Evolutionary conservation across 139 green algal species (phyloP), one percentile per base, ranked within the genome.

Genomic region (Closterium sp.): DNA sequence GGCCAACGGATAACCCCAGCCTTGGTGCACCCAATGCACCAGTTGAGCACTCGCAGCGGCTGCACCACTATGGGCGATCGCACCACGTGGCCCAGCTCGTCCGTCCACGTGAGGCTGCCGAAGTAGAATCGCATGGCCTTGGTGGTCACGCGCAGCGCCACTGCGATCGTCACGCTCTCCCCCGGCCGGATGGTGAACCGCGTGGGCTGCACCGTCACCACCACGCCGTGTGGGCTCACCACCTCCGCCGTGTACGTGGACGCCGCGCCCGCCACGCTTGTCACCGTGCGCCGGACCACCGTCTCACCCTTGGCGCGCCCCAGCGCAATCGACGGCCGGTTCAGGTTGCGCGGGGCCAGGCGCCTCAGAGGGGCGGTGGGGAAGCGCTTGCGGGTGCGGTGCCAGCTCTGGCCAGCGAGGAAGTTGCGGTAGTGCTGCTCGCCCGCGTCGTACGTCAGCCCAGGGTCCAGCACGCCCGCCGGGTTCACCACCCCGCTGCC

Each of bases 361-460:
- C 55, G 55, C 12, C 16, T 4, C 16, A 76, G 55, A 76, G 55
- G 2, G 10, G 55, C 55, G 55, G 55, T 19, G 55, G 55, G 55
- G 55, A 76, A 76, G 55, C 23, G 55, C 55, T 19, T 28, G 55
- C 55, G 55, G 16, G 55, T 4, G 16, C 55, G 55, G 55, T 28
- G 25, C 55, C 55, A 76, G 55, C 55, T 76, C 55, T 76, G 55
- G 16, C 55, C 55, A 2, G 55, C 55, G 25, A 91, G 32, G n/a
- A 89, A 91, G 28, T 55, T 25, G 16, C 33, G 16, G 23, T 81
- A 33, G 69, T 91, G 43, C 8, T 25, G 64, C 25, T 64, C 23
- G 31, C 89, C 84, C 16, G 89, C 36, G 16, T 91, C 89, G 69
- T 90, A 91, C 9, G 89, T 31, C 8, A 91, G 89, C 35, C 89